Evolutionary conservation across 2,329 filamentous ascomycete species (phyloP), one percentile per base, ranked within the genome.

Genomic region (Talaromyces sp.): DNA sequence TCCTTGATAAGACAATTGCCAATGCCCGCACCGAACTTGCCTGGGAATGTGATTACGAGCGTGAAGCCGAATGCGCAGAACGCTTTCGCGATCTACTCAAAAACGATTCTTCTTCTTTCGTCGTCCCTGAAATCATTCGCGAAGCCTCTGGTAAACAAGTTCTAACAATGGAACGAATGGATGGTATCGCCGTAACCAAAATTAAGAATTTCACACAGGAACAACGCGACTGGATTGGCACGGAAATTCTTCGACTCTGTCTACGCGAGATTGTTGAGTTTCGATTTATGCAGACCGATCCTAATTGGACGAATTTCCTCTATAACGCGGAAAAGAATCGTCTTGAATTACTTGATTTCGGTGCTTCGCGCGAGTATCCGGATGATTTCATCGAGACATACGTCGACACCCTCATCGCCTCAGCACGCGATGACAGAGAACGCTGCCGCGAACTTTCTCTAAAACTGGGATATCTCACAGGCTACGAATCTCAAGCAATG

Each of bases 261-360:
- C 82, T 97, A 39, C 87, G 92, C 59, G 94, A 97, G 76, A 93
- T 97, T 65, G 87, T 87, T 63, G 91, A 96, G 74, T 97, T 97
- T 83, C 86, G 82, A 61, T 97, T 96, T 78, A 99, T 99, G 94
- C 94, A 99, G 77, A 99, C 94, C 5, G 94, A 99, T 70, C 94
- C 94, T 40, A 99, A 99, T 79, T 99, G 94, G 94, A 97, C 93
- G 35, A 99, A 99, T 75, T 99, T 99, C 73, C 81, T 97, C 19
- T 99, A 91, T 80, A 94, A 97, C 66, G 78, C 85, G 1, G 66
- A 78, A 19, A 84, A 81, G 3, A 78, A 85, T 66, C 88, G 85
- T 68, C 86, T 99, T 13, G 92, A 96, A 73, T 83, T 99, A 1
- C 85, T 99, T 54, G 95, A 99, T 75, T 99, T 99, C 73, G 94